Evolutionary conservation across 2,329 filamentous ascomycete genomes (phyloP), one percentile per base, ranked within the genome.

Genomic region (Graphiopsis chlorocephala): DNA sequence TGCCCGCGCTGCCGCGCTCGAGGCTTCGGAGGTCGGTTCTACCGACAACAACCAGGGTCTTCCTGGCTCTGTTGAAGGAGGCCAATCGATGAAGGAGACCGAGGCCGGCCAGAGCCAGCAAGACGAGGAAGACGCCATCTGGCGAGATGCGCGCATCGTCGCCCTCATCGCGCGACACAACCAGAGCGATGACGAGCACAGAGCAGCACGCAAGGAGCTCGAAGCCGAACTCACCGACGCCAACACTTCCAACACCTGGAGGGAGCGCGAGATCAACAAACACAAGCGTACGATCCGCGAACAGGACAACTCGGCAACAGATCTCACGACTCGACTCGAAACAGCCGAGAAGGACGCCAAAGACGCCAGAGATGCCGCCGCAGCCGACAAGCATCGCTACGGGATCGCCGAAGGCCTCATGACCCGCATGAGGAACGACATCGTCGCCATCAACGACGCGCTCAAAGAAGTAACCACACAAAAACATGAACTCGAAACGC

Each of bases 21-120:
- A 20, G 28, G 23, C 33, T 28, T 23, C 33, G 31, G 31, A 56
- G 29, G 38, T 45, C 38, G 38, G 38, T 20, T n/a, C 38, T 45
- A 31, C 10, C 53, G n/a, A 31, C 28, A 20, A 33, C 55, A 58
- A 58, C 55, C 55, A 58, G 55, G 55, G 55, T 58, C 20, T 28
- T 58, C 55, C 55, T 58, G 55, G 31, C 55, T 58, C 55, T 58
- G 53, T 20, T 20, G n/a, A 35, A 23, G n/a, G 17, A 31, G 23
- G n/a, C 53, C 26, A 14, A 28, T n/a, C 26, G 50, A 53, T 53
- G 50, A 53, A 7, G 26, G 50, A 53, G 29, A 3, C 38, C 14
- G 55, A 38, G 31, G 35, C 33, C 33, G 55, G 55, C 55, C 55
- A 45, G 31, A 20, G 55, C 55, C 55, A 35, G 14, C 55, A 58